Evolutionary conservation across 352 stramenopile genomes (phyloP).

Genomic region (Pseudoperonospora humuli): DNA sequence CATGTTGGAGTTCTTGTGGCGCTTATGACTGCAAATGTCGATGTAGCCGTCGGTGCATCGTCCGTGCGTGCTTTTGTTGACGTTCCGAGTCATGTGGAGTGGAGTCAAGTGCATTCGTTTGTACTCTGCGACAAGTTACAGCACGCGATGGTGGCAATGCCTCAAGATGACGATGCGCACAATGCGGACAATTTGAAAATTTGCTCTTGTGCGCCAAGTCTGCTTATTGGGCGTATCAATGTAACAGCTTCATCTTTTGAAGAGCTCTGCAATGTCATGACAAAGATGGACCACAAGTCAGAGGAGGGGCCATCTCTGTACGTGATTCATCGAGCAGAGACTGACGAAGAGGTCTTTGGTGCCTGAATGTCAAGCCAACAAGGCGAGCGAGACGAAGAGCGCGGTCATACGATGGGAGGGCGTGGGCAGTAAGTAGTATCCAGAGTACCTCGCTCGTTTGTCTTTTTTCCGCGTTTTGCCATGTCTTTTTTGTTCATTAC

Average conservation of each 20-base stretch:
- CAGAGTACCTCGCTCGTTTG: too few species aligned
- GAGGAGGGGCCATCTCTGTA: too few species aligned
- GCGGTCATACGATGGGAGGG: too few species aligned
- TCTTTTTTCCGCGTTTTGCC: too few species aligned
- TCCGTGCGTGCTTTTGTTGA: conserved; percentile 8
- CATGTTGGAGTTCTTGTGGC: conserved; percentile 15
- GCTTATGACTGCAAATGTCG: conserved; percentile 4
- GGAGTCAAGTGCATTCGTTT: conserved; percentile 13
- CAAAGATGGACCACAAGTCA: too few species aligned
- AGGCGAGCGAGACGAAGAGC: too few species aligned
- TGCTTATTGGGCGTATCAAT: conserved; percentile 19
- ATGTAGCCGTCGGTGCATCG: not conserved
- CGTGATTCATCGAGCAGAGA: conserved; percentile 13
- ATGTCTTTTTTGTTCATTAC: too few species aligned
- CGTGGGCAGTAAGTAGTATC: too few species aligned
- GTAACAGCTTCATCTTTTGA: conserved; percentile 22
- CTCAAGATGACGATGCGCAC: conserved; percentile 12
- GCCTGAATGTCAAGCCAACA: too few species aligned
- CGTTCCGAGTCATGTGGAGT: conserved; percentile 5
- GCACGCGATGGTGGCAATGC: conserved; percentile 5
- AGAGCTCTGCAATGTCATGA: conserved; percentile 8
- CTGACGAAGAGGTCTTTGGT: conserved; percentile 9
- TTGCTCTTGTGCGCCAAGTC: conserved; percentile 21
- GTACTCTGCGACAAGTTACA: conserved; percentile 21
- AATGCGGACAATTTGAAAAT: conserved; percentile 12